Conservation (phyloP, 352 stramenopile species). For the Globisporangium emineosum region DNA sequence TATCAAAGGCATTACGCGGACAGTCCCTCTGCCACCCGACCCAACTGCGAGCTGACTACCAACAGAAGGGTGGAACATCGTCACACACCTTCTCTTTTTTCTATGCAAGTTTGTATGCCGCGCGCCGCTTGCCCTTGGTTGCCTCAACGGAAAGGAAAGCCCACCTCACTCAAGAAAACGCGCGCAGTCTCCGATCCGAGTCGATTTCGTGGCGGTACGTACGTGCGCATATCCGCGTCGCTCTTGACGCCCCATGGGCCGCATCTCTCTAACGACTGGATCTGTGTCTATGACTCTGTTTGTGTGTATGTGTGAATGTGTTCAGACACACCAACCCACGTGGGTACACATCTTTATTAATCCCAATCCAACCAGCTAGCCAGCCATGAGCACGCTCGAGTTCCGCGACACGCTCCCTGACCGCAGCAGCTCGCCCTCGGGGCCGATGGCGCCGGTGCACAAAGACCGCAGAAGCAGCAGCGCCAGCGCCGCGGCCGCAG, state of each 20-base stretch:
- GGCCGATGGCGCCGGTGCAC: not conserved
- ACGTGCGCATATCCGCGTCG: not conserved
- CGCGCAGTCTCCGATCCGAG: not conserved
- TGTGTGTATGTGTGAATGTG: not conserved
- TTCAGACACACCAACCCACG: not conserved
- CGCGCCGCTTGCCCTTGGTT: not conserved
- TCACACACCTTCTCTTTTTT: not conserved
- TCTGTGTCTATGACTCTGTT: not conserved
- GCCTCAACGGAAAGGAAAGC: not conserved
- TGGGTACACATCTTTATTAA: conserved; percentile 7
- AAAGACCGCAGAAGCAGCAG: conserved; percentile 11
- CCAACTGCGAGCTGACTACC: conserved; percentile 1
- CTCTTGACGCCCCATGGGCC: not conserved
- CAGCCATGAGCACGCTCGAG: conserved; percentile 16
- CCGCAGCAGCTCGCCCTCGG: conserved; percentile 4
- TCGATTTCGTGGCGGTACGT: conserved; percentile 7
- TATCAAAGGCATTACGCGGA: not conserved
- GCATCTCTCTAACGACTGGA: not conserved
- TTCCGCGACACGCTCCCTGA: conserved; percentile 10
- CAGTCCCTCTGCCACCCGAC: not conserved
- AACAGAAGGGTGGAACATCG: conserved; percentile 8
- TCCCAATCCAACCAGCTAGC: too few species aligned
- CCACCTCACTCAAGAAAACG: conserved; percentile 4
- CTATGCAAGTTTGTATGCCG: conserved; percentile 8
- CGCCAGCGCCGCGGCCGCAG: conserved; percentile 12